Base-by-base conservation (phyloP, 2,329 filamentous ascomycete genomes). In the Ampelomyces quisqualis region DNA sequence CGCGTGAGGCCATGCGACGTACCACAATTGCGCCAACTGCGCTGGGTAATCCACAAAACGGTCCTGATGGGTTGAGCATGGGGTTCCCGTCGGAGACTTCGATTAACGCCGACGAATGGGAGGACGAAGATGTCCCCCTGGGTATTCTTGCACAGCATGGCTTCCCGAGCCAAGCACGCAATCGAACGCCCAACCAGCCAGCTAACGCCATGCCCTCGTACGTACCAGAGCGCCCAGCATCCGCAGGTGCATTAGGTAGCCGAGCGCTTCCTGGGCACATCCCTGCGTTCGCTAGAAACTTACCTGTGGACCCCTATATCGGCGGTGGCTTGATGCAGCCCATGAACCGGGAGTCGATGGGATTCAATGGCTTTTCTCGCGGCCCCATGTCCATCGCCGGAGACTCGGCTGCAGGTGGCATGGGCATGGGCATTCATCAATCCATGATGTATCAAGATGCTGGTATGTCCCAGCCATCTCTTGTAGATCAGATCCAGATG, bases 401-500 rank as follows among this genome's bases (percentile, higher is more conserved):
- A n/a, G 65, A 65, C 28, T 56, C 61, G 5, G 45, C 53, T 17
- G 51, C 53, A 14, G 45, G 40, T 18, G 46, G 49, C n/a, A n/a
- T n/a, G 29, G 36, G 49, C n/a, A 51, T 57, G 53, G 47, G 38
- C 4, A 43, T 45, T 28, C 47, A 49, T 1, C 40, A 53, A 10
- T 47, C 45, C 7, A 52, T 57, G 51, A 55, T 64, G 53, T 63
- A 64, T 31, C 58, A 57, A 17, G 64, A 65, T 5, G 57, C 60
- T 13, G 58, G 60, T 29, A 50, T 62, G 47, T 52, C 53, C 6
- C 49, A 54, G 28, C 60, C 62, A 5, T 67, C 64, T 5, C 48
- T 68, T 8, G 62, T 69, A 13, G 65, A 66, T 29, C 64, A 67
- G 38, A 69, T 69, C 18, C 65, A 62, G 44, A 64, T 61, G 60